phyloP scores from a whole-genome alignment of 768 basidiomycete species.

The Mycena metata region DNA sequence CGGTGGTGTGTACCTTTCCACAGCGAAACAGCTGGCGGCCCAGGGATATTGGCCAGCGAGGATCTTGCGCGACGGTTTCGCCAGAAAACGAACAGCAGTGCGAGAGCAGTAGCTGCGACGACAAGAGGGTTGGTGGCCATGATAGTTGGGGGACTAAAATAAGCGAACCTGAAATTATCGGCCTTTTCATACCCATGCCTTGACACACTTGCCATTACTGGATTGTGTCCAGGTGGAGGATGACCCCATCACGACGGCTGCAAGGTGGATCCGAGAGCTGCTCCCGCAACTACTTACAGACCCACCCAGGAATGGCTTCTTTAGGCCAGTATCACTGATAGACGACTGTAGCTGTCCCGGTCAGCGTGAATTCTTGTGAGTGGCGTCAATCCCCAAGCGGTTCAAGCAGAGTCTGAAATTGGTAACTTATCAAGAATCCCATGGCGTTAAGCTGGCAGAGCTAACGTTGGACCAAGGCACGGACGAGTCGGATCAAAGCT shows the following conservation, averaged over 20 bases:
- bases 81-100: constrained; percentile 6
- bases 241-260: constrained; percentile 20
- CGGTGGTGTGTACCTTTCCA: constrained; percentile 19
- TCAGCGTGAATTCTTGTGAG: neutral
- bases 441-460: too few species aligned
- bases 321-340: neutral
- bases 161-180: neutral
- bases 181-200: constrained; percentile 1
- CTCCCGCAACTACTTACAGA: neutral
- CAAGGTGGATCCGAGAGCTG: constrained; percentile 5
- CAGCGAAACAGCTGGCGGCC: constrained; percentile 23
- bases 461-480: neutral
- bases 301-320: neutral
- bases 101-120: constrained; percentile 8
- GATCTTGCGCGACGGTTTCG: constrained; percentile 14
- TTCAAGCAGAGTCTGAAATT: neutral
- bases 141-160: neutral
- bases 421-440: neutral
- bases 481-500: neutral
- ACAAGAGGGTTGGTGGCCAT: constrained; percentile 16
- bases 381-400: neutral
- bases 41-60: constrained; percentile 31
- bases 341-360: neutral
- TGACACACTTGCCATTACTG: constrained; percentile 23
- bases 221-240: constrained; percentile 2